These are phyloP conservation scores for Tetrastigma voinierianum DNA, from an alignment of 164 flowering plant species.

Conservation along the genomic window DNA sequence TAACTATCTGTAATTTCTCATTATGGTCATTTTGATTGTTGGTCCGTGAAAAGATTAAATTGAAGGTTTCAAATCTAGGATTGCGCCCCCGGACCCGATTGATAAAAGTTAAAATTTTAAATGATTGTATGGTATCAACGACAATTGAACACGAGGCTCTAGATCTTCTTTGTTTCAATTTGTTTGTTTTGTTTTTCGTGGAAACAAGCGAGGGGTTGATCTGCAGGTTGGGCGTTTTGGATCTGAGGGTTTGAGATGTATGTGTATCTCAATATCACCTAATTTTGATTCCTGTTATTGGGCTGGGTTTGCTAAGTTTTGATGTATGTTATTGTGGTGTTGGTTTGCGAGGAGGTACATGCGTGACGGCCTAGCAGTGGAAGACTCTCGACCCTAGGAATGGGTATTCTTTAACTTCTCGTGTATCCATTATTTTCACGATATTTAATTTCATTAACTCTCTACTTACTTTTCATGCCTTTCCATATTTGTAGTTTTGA, in stretches of 20 bases:
- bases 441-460: too few relatives aligned
- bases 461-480: too few relatives aligned
- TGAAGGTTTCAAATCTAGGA: too few relatives aligned
- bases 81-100: too few relatives aligned
- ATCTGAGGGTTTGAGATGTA: too few relatives aligned
- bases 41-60: not conserved
- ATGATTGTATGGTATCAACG: too few relatives aligned
- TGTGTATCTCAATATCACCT: not conserved
- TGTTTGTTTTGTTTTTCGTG: not conserved
- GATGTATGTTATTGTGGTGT: not conserved
- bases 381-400: constrained; percentile 37
- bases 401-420: constrained; percentile 18
- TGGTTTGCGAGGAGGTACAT: constrained; percentile 30
- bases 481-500: too few relatives aligned
- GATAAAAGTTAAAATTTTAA: too few relatives aligned
- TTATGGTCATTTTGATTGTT: not conserved
- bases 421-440: too few relatives aligned
- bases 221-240: too few relatives aligned
- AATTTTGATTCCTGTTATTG: not conserved
- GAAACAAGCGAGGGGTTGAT: not conserved
- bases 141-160: not conserved
- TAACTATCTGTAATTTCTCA: not conserved
- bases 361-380: constrained; percentile 44
- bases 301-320: not conserved
- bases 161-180: not conserved